phyloP scores from a whole-genome alignment of 2,329 filamentous ascomycete species.

The Fusarium odoratissimum region DNA sequence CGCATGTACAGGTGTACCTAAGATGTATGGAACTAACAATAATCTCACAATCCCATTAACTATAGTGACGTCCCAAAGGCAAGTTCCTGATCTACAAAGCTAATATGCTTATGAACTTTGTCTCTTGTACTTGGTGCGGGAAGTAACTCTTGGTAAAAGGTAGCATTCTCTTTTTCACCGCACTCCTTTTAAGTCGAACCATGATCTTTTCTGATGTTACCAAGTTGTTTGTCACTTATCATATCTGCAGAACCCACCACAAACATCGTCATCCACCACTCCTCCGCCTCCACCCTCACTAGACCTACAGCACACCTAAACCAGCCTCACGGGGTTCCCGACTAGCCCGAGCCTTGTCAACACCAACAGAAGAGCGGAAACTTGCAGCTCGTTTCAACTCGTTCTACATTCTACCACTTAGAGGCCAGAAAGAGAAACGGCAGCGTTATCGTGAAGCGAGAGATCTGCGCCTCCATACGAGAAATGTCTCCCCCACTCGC shows the following conservation, averaged over 20 bases:
- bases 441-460: conserved; percentile 24
- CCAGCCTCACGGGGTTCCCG: conserved; percentile 40
- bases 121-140: not conserved
- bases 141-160: not conserved
- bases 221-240: conserved; percentile 13
- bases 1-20: conserved; percentile 10
- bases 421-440: not conserved
- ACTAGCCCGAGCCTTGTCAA: conserved; percentile 27
- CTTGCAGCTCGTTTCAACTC: conserved; percentile 20
- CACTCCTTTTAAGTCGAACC: conserved; percentile 5
- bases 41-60: not conserved
- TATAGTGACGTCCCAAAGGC: not conserved
- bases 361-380: conserved; percentile 12
- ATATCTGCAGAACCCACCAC: conserved; percentile 14
- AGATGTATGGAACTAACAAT: not conserved
- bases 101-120: conserved; percentile 1
- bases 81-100: conserved; percentile 16
- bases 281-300: conserved; percentile 17
- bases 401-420: conserved; percentile 9
- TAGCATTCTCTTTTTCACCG: conserved; percentile 3
- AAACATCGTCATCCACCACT: conserved; percentile 26
- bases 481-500: conserved; percentile 19
- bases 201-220: conserved; percentile 8
- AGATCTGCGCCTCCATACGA: conserved; percentile 37
- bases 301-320: conserved; percentile 15